phyloP scores from a whole-genome alignment of 306 rosid species.

The Cucurbita moschata region DNA sequence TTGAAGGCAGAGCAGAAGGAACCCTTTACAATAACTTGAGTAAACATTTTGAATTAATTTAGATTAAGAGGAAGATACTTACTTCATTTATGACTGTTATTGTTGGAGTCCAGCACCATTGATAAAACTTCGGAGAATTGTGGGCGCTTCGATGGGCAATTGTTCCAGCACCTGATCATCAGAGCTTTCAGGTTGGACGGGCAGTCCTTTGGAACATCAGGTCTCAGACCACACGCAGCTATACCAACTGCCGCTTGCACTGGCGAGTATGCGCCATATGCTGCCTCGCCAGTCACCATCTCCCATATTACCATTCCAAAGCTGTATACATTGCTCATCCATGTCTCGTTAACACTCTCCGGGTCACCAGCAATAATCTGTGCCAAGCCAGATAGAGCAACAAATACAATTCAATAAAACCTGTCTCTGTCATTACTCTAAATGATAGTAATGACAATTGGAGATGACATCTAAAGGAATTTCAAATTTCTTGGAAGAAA shows the following conservation, averaged over 20 bases:
- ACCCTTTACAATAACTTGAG: not conserved
- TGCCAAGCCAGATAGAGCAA: conserved; percentile 6
- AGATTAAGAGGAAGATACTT: conserved; percentile 10
- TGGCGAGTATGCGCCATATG: conserved; percentile 74
- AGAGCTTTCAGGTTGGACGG: conserved; percentile 56
- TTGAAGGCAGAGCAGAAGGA: not conserved
- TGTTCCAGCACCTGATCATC: conserved; percentile 94
- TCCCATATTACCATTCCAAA: conserved; percentile 96
- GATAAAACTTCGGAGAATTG: conserved; percentile 65
- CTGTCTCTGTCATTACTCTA: not conserved
- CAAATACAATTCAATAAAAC: not conserved
- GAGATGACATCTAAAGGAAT: not conserved
- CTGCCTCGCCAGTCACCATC: conserved; percentile 87
- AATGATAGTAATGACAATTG: not conserved
- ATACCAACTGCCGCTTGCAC: conserved; percentile 95
- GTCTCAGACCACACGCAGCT: conserved; percentile 98
- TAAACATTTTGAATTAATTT: not conserved
- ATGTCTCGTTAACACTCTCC: conserved; percentile 73
- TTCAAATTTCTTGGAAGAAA: not conserved
- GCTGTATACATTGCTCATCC: conserved; percentile 91
- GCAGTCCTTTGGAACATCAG: conserved; percentile 88
- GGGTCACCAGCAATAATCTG: conserved; percentile 98
- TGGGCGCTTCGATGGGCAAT: conserved; percentile 80
- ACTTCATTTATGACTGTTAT: conserved; percentile 39
- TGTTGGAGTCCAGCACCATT: conserved; percentile 27